Evolutionary conservation across 805 yeast species (phyloP).

Genomic region (Pichia exigua): DNA sequence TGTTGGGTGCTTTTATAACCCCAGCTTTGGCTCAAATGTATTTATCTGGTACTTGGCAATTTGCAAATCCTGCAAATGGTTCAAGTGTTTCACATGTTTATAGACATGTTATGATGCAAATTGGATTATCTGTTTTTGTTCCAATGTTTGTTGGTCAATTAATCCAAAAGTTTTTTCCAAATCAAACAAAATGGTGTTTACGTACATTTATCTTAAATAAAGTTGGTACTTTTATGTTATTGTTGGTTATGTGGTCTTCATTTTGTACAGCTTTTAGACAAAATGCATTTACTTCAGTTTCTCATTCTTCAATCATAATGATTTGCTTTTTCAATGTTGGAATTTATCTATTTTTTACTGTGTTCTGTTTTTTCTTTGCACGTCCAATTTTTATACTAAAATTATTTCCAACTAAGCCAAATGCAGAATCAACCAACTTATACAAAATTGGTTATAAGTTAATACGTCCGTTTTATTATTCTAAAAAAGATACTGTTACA

Average conservation of each 20-base stretch:
- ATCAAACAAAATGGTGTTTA: constrained; percentile 52
- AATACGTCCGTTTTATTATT: constrained; percentile 61
- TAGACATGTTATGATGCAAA: constrained; percentile 74
- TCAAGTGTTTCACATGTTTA: constrained; percentile 51
- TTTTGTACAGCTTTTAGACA: constrained; percentile 86
- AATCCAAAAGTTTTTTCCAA: constrained; percentile 61
- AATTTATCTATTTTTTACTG: constrained; percentile 68
- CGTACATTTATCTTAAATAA: constrained; percentile 55
- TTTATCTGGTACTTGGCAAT: constrained; percentile 49
- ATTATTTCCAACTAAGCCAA: constrained; percentile 41
- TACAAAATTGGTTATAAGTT: constrained; percentile 40
- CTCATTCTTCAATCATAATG: constrained; percentile 57
- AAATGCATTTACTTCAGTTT: constrained; percentile 52
- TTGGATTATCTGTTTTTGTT: constrained; percentile 71
- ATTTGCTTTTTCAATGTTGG: constrained; percentile 79
- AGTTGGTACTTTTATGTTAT: constrained; percentile 72
- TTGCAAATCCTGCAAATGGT: constrained; percentile 72
- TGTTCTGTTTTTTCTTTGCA: constrained; percentile 48
- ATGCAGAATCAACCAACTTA: constrained; percentile 30
- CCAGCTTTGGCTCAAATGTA: constrained; percentile 80
- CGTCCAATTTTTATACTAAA: constrained; percentile 45
- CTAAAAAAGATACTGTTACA: constrained; percentile 64
- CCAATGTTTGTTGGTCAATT: constrained; percentile 88
- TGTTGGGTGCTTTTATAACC: constrained; percentile 79
- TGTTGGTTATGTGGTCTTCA: constrained; percentile 51